Base-by-base conservation (phyloP, 2,329 filamentous ascomycete species). In the Botryosphaeria agaves region DNA sequence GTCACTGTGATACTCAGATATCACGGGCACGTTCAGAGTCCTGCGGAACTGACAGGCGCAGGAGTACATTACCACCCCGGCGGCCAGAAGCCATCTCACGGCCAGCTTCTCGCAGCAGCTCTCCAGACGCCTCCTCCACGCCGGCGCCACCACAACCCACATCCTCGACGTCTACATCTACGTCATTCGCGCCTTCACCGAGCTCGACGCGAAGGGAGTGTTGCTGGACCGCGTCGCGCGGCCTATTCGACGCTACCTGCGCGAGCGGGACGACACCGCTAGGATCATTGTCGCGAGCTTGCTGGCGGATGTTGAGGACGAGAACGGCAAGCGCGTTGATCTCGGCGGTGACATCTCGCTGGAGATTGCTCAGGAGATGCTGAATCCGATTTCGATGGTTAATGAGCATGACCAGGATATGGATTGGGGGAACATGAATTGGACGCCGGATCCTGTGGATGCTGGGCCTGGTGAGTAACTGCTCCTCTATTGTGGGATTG, bases 371-470 rank as follows among this genome's bases (percentile, higher is more conserved):
- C 57, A 63, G 9, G 59, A 83, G 24, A 66, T 85, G 29, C 66
- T 69, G 21, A 69, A 75, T 36, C 64, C 70, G 0, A 56, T 68
- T 7, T 62, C 64, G 14, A 55, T 61, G 6, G 68, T 74, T 16
- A 71, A 61, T 43, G 48, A 66, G 38, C 40, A 54, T 12, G 52
- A 61, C 21, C 59, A 66, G n/a, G 80, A 82, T 31, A 63, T 89
- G 11, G 81, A 91, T 50, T 95, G 81, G 77, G 69, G 83, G 45
- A 85, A 98, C 50, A 80, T 93, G 75, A 70, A 74, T 6, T 98
- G 89, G 89, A 64, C 83, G 20, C 89, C 89, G 1, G 81, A 93
- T 43, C 89, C 89, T 0, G 75, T 91, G 23, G 89, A 98, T 48
- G 89, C 89, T 2, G 84, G 83, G 7, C 78, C 83, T 3, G 58